Evolutionary conservation across 1,284 basidiomycete species (phyloP).

Genomic region (Cutaneotrichosporon curvatum): DNA sequence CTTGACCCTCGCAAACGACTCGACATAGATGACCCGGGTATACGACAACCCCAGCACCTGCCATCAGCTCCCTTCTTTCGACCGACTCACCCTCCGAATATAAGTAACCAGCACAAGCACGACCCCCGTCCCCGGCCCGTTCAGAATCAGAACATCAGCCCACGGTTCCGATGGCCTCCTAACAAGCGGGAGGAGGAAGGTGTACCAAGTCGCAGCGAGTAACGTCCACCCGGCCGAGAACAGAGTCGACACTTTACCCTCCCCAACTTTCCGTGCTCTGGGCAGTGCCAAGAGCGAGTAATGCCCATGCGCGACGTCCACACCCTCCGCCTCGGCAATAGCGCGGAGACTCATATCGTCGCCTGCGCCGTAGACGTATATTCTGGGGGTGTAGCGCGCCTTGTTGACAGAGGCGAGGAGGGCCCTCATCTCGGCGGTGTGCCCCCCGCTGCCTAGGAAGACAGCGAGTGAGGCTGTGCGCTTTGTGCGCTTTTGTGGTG

Average conservation of each 20-base stretch:
- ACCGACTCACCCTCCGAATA: slow-evolving; percentile 60
- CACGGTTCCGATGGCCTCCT: slow-evolving; percentile 44
- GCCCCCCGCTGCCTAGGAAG: slow-evolving; percentile 73
- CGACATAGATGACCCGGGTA: slow-evolving; percentile 78
- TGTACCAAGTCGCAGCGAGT: slow-evolving; percentile 53
- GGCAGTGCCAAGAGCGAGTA: slow-evolving; percentile 60
- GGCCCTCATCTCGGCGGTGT: slow-evolving; percentile 79
- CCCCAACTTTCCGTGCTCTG: slow-evolving; percentile 76
- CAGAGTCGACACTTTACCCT: slow-evolving; percentile 62
- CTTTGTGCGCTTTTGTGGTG: neutral
- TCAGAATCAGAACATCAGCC: slow-evolving; percentile 76
- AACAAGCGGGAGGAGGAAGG: slow-evolving; percentile 53
- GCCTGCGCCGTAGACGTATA: slow-evolving; percentile 75
- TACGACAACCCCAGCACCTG: slow-evolving; percentile 69
- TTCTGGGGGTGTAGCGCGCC: slow-evolving; percentile 64
- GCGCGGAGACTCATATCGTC: slow-evolving; percentile 55
- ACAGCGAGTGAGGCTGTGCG: slow-evolving; percentile 46
- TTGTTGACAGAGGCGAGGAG: slow-evolving; percentile 72
- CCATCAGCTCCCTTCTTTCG: neutral
- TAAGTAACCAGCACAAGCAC: slow-evolving; percentile 67
- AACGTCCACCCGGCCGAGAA: slow-evolving; percentile 60
- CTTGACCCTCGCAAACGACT: slow-evolving; percentile 85
- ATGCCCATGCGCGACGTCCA: neutral
- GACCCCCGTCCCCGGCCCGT: slow-evolving; percentile 93
- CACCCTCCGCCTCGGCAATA: slow-evolving; percentile 55